Evolutionary conservation across 345 rosid genomes (phyloP).

Genomic region (Hirschfeldia incana): DNA sequence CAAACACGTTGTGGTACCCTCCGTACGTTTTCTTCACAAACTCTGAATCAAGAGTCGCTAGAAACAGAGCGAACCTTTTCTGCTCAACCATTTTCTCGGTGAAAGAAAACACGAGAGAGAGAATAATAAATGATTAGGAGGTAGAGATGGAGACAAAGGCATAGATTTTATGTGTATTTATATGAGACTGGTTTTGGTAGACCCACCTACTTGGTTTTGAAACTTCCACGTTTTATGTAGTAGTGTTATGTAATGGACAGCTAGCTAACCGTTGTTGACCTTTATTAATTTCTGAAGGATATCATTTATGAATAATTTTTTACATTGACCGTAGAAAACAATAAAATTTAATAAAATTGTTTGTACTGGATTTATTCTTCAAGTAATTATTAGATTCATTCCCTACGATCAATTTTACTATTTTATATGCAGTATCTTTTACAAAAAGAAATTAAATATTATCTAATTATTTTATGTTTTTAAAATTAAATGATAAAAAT

Average conservation of each 20-base stretch:
- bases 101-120: not conserved
- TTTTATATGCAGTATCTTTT: no score
- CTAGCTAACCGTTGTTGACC: constrained; percentile 35
- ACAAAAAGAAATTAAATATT: no score
- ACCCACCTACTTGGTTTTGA: constrained; percentile 24
- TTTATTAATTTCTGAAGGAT: not conserved
- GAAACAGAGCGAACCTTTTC: constrained; percentile 57
- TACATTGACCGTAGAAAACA: not conserved
- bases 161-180: constrained; percentile 7
- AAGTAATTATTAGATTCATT: no score
- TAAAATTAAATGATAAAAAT: no score
- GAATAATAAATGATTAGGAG: not conserved
- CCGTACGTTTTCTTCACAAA: constrained; percentile 69
- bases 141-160: not conserved
- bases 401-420: no score
- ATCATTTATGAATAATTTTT: not conserved
- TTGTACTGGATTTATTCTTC: not conserved
- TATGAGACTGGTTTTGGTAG: constrained; percentile 12
- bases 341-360: not conserved
- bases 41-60: constrained; percentile 76
- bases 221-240: constrained; percentile 30
- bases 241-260: not conserved
- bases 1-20: constrained; percentile 80
- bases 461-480: no score
- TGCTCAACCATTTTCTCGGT: constrained; percentile 33